A percentile compares a stretch with the other conserved stretches of the same genome.
Conservation (phyloP, 345 rosid species). For the Cardamine chenopodiifolia region DNA sequence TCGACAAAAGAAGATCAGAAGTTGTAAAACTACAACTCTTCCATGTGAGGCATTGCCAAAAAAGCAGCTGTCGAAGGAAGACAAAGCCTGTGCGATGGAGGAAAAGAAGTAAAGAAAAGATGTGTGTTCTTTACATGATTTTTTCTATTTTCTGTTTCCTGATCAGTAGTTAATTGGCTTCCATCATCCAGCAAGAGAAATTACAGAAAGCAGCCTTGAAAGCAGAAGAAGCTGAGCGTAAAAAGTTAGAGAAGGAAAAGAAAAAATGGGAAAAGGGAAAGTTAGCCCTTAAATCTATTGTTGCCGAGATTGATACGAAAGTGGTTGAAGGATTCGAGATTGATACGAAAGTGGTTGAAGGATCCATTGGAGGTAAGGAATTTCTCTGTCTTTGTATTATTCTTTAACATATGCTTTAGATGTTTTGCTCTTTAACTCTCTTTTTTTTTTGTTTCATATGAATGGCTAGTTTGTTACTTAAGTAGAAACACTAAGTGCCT, state of each 20-base stretch:
- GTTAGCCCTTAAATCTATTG: slow-evolving; percentile 78
- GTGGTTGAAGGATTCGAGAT: no score
- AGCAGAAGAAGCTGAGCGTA: slow-evolving; percentile 83
- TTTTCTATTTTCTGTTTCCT: slow-evolving; percentile 16
- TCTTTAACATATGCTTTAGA: slow-evolving; percentile 17
- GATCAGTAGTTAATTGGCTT: slow-evolving; percentile 25
- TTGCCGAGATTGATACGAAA: slow-evolving; percentile 78
- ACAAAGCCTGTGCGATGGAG: slow-evolving; percentile 56
- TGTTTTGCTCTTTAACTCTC: slow-evolving; percentile 15
- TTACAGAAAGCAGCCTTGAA: slow-evolving; percentile 71
- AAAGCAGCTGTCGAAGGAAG: slow-evolving; percentile 59
- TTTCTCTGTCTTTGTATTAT: slow-evolving; percentile 19
- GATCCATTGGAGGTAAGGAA: slow-evolving; percentile 76
- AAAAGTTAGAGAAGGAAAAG: slow-evolving; percentile 71
- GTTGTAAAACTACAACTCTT: slow-evolving; percentile 38
- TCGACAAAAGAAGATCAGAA: slow-evolving; percentile 37
- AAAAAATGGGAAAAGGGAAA: slow-evolving; percentile 92
- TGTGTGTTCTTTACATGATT: slow-evolving; percentile 31
- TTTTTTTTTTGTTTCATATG: slow-evolving; percentile 1
- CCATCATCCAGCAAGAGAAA: slow-evolving; percentile 71
- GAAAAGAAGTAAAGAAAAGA: slow-evolving; percentile 80
- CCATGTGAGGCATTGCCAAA: slow-evolving; percentile 47
- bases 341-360: slow-evolving; percentile 84
- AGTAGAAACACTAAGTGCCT: slow-evolving; percentile 38
- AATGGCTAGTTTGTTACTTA: not conserved